Evolutionary conservation across 192 early-diverging fungal genomes (phyloP), one percentile per base, ranked within the genome.

Genomic region (Podila minutissima): DNA sequence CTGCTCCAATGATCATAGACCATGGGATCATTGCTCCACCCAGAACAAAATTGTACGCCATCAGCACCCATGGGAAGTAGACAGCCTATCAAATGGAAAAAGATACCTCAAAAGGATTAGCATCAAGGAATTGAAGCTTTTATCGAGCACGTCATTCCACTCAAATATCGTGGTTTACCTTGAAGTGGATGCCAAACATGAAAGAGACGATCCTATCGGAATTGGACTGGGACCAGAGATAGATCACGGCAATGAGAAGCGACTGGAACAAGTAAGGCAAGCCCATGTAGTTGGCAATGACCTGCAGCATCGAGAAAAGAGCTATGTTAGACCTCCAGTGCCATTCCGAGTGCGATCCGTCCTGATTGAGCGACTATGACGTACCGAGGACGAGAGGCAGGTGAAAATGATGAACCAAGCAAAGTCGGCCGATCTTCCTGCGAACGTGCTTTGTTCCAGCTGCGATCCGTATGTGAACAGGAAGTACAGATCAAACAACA

Each of bases 11-110:
- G 24, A 93, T 38, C 73, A 90, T 89, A 13, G 55, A 66, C 64
- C 85, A 84, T 7, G 92, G 88, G 2, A 83, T 61, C 0, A 66
- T 66, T 5, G 83, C 82, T 35, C 82, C 81, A 46, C 37, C 46
- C 62, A 82, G 31, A 4, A 93, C 50, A 28, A 86, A 89, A 57
- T 90, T 89, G 74, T 88, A 76, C 12, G 73, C 87, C 26, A 93
- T 71, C 46, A 92, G 72, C 15, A 87, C 95, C 84, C 89, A 93
- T 11, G 96, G 96, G 67, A 97, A 85, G 82, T 93, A 96, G 48
- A 88, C 64, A 3, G 75, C 77, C 77, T 79, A 68, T 33, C 13
- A 63, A 58, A 4, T 32, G 32, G 53, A 10, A 57, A 49, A 58
- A 38, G 24, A 32, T 20, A 32, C 35, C 15, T 67, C 38, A 32